A percentile compares a stretch with the other conserved stretches of the same genome.
phyloP scores from a whole-genome alignment of 257 asterid species.

The Primulina huaijiensis region DNA sequence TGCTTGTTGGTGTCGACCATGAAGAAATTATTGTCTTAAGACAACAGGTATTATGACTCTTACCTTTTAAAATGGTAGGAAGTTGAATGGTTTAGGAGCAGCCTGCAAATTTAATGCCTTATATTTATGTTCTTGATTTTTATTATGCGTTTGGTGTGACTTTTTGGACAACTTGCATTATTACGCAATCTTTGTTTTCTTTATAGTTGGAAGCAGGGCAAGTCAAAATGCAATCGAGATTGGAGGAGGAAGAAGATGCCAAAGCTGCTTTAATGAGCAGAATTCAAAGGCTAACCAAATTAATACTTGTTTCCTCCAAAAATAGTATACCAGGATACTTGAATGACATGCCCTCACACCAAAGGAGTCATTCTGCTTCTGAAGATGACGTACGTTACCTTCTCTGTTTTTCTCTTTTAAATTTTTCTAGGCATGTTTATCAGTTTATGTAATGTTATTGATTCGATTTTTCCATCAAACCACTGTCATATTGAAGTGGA shows the following conservation, averaged over 20 bases:
- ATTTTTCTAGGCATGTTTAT: slow-evolving; percentile 3
- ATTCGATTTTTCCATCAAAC: slow-evolving; percentile 3
- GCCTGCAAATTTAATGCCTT: background rate
- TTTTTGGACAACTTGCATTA: slow-evolving; percentile 11
- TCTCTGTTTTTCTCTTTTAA: slow-evolving; percentile 5
- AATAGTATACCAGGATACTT: slow-evolving; percentile 62
- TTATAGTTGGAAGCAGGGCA: slow-evolving; percentile 96
- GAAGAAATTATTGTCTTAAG: slow-evolving; percentile 80
- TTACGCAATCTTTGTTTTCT: slow-evolving; percentile 19
- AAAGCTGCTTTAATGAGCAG: slow-evolving; percentile 98
- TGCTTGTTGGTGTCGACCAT: slow-evolving; percentile 73
- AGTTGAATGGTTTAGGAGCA: slow-evolving; percentile 15
- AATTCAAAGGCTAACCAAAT: slow-evolving; percentile 95
- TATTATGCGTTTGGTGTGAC: slow-evolving; percentile 9
- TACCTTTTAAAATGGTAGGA: slow-evolving; percentile 7
- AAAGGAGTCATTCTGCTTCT: slow-evolving; percentile 57
- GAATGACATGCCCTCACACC: slow-evolving; percentile 59
- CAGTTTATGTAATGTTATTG: background rate
- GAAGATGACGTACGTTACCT: slow-evolving; percentile 72
- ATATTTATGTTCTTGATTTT: background rate
- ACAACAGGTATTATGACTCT: slow-evolving; percentile 60
- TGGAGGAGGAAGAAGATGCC: slow-evolving; percentile 99
- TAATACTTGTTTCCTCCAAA: slow-evolving; percentile 96
- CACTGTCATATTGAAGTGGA: background rate
- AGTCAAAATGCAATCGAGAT: slow-evolving; percentile 95